Percentiles rank a stretch among this genome's conserved stretches.
Evolutionary conservation across 2,329 filamentous ascomycete species (phyloP).

Genomic region (Fusarium metavorans): DNA sequence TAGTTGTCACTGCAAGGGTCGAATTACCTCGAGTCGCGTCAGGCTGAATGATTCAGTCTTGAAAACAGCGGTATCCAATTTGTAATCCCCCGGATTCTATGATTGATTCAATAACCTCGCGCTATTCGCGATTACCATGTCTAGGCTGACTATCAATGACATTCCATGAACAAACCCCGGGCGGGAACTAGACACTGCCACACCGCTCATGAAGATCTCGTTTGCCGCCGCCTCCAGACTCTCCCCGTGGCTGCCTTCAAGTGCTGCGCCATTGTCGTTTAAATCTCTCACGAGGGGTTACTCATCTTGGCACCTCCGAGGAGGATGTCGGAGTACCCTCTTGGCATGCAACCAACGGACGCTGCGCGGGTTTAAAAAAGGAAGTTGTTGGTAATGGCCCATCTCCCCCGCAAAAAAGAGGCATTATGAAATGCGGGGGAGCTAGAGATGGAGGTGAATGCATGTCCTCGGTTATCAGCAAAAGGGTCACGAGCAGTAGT

Average conservation of each 20-base stretch:
- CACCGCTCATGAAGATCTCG: slow-evolving; percentile 1
- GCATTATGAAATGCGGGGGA: not conserved
- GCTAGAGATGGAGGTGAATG: not conserved
- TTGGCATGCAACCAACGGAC: slow-evolving; percentile 12
- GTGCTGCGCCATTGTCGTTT: slow-evolving; percentile 5
- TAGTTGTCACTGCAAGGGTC: not conserved
- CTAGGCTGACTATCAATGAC: not conserved
- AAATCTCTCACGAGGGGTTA: not conserved
- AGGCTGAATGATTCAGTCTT: not conserved
- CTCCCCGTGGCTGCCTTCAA: slow-evolving; percentile 1
- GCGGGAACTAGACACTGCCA: slow-evolving; percentile 1
- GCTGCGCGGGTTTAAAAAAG: slow-evolving; percentile 12
- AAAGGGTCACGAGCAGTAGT: slow-evolving; percentile 25
- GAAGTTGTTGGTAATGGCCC: not conserved
- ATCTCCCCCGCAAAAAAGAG: slow-evolving; percentile 14
- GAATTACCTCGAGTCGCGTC: not conserved
- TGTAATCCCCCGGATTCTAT: not conserved
- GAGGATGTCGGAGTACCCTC: slow-evolving; percentile 1
- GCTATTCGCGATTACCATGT: not conserved
- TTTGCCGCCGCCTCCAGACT: not conserved
- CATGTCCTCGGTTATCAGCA: not conserved
- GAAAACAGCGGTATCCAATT: not conserved
- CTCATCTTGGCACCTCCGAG: slow-evolving; percentile 18
- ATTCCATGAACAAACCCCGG: not conserved
- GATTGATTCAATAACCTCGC: not conserved